Percentiles rank a stretch among this genome's conserved stretches.
Evolutionary conservation across 129 eudicot genomes (phyloP).

Genomic region (Chrysanthemum makinoi): DNA sequence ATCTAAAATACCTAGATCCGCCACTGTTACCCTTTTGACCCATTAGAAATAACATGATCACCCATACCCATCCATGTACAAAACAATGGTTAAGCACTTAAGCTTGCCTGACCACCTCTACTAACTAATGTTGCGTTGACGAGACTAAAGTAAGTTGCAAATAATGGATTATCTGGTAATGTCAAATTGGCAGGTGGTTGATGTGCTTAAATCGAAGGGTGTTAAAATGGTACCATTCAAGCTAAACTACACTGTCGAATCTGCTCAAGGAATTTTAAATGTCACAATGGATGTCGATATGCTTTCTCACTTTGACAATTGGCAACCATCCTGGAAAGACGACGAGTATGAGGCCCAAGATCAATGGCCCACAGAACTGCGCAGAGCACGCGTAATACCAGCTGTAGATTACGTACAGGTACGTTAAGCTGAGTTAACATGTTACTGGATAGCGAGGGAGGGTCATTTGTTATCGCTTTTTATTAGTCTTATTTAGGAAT

Average conservation of each 20-base stretch:
- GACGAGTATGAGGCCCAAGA: conserved; percentile 88
- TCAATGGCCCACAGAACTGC: conserved; percentile 89
- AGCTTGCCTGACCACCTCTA: too few relatives aligned
- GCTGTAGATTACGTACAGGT: conserved; percentile 58
- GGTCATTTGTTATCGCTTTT: too few relatives aligned
- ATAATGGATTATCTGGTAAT: conserved; percentile 15
- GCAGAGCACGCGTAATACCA: conserved; percentile 64
- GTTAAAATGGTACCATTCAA: conserved; percentile 52
- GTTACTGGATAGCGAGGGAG: too few relatives aligned
- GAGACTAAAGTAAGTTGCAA: background rate
- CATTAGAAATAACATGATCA: too few relatives aligned
- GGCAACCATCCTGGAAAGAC: conserved; percentile 79
- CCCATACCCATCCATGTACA: too few relatives aligned
- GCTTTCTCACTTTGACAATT: conserved; percentile 87
- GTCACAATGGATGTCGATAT: conserved; percentile 97
- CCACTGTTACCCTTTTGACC: too few relatives aligned
- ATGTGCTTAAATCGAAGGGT: conserved; percentile 35
- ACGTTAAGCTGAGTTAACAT: too few relatives aligned
- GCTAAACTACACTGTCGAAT: conserved; percentile 67
- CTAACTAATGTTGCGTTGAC: too few relatives aligned
- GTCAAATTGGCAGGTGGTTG: conserved; percentile 52
- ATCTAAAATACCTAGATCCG: too few relatives aligned
- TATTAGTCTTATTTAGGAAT: too few relatives aligned
- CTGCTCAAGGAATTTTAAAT: conserved; percentile 93
- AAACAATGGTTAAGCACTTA: too few relatives aligned